Evolutionary conservation across 345 rosid genomes (phyloP).

Genomic region (Lepidium sativum): DNA sequence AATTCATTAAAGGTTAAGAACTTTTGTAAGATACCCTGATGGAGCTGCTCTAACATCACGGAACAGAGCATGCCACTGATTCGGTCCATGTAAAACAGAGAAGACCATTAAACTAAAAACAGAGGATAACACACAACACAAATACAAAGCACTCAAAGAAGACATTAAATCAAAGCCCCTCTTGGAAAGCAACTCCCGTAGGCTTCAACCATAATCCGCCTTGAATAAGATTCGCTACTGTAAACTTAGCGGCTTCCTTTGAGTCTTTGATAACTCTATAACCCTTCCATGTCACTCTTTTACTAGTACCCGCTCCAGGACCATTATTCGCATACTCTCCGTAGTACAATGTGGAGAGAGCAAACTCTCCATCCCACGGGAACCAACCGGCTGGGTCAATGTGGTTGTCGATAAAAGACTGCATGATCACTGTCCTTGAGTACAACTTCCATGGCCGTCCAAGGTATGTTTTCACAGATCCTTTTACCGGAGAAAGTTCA

Average conservation of each 20-base stretch:
- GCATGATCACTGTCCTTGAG: slow-evolving; percentile 45
- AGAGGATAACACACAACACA: slow-evolving; percentile 1
- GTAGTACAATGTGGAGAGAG: slow-evolving; percentile 49
- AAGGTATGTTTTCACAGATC: slow-evolving; percentile 33
- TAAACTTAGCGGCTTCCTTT: slow-evolving; percentile 44
- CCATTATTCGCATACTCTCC: slow-evolving; percentile 55
- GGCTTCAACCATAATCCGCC: slow-evolving; percentile 47
- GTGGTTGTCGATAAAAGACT: slow-evolving; percentile 40
- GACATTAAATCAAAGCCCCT: slow-evolving; percentile 34
- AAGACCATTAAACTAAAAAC: not conserved
- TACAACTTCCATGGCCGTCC: slow-evolving; percentile 68
- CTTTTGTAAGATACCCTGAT: too few relatives aligned
- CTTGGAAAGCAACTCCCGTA: slow-evolving; percentile 59
- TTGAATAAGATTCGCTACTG: slow-evolving; percentile 33
- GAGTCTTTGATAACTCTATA: slow-evolving; percentile 34
- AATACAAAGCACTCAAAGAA: not conserved
- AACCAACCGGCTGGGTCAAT: slow-evolving; percentile 59
- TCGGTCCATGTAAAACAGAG: not conserved
- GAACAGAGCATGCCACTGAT: not conserved
- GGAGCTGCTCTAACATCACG: too few relatives aligned
- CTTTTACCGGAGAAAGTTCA: slow-evolving; percentile 36
- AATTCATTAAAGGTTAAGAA: too few relatives aligned
- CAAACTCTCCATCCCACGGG: slow-evolving; percentile 39
- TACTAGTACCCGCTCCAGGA: slow-evolving; percentile 38
- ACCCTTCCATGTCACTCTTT: slow-evolving; percentile 50